Base-by-base conservation (phyloP, 2,329 filamentous ascomycete genomes). In the Biscogniauxia mediterranea region DNA sequence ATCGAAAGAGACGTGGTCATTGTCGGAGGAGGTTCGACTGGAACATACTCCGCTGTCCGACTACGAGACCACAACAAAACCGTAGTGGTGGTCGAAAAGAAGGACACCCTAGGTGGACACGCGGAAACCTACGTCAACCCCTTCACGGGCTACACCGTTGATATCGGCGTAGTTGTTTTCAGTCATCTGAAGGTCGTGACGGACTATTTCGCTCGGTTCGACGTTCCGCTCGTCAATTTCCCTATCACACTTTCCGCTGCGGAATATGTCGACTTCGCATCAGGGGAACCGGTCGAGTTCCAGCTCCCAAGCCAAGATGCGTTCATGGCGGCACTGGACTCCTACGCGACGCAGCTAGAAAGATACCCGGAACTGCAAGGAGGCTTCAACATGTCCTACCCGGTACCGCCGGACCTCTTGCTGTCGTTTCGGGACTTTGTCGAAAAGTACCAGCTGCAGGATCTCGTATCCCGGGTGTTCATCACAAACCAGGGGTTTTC, bases 31-130 rank as follows among this genome's bases (percentile, higher is more conserved):
- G 75, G 76, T 15, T 68, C 73, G 5, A 65, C 69, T 13, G 75
- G 76, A 8, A 73, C 73, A 1, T 74, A 76, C 60, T 67, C 71
- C 0, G 74, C 73, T 20, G 67, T 77, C 51, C 63, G 65, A 5
- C 64, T 78, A 1, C 64, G 64, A 7, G 73, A 76, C 53, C 26
- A 65, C 53, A 66, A 66, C 3, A 72, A 75, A 57, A 71, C 69
- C 1, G 70, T 77, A 3, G 66, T 72, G 2, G 61, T 79, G 0
- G 63, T 79, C 21, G 77, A 79, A 60, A 71, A 70, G 28, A 65
- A 74, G n/a, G 61, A 32, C n/a, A 19, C 55, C 5, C 66, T 78
- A 8, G 70, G 71, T 21, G 69, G 71, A 0, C 71, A 67, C 32
- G 61, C 60, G 21, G 46, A 66, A 26, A 66, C 64, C 8, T 68